Evolutionary conservation across 2,329 filamentous ascomycete species (phyloP).

Genomic region (Trichoderma harzianum): DNA sequence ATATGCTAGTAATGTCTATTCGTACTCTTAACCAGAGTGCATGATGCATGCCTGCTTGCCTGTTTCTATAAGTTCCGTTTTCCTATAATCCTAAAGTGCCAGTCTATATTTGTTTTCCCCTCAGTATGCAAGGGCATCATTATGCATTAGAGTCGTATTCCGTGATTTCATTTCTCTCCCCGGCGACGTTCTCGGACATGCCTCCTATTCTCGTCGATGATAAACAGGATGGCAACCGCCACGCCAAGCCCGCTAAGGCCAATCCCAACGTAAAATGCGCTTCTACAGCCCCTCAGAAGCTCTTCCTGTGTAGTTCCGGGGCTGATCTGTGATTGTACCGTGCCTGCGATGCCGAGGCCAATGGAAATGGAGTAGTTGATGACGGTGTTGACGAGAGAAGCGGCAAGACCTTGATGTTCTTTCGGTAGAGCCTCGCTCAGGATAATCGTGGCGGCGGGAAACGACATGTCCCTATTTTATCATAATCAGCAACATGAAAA

Average conservation of each 20-base stretch:
- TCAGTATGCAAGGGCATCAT: background rate
- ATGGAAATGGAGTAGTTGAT: constrained; percentile 64
- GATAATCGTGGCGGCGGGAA: constrained; percentile 56
- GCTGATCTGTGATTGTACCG: constrained; percentile 36
- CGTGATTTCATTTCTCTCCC: background rate
- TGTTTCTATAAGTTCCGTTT: background rate
- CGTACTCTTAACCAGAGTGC: background rate
- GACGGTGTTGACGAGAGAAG: constrained; percentile 54
- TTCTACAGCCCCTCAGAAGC: constrained; percentile 24
- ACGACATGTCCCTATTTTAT: constrained; percentile 57
- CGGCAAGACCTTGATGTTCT: constrained; percentile 41
- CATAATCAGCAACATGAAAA: constrained; percentile 20
- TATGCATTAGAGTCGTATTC: background rate
- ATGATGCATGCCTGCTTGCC: background rate
- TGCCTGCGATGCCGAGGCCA: constrained; percentile 60
- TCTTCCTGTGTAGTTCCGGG: constrained; percentile 27
- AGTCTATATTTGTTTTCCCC: background rate
- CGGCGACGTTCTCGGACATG: background rate
- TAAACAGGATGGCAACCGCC: background rate
- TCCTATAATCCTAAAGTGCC: background rate
- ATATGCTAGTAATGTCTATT: background rate
- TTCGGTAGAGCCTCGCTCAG: constrained; percentile 46
- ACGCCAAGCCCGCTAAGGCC: constrained; percentile 10
- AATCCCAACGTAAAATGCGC: constrained; percentile 32
- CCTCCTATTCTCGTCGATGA: background rate